Base-by-base conservation (phyloP, 179 eudicot genomes). In the Gypsophila paniculata region DNA sequence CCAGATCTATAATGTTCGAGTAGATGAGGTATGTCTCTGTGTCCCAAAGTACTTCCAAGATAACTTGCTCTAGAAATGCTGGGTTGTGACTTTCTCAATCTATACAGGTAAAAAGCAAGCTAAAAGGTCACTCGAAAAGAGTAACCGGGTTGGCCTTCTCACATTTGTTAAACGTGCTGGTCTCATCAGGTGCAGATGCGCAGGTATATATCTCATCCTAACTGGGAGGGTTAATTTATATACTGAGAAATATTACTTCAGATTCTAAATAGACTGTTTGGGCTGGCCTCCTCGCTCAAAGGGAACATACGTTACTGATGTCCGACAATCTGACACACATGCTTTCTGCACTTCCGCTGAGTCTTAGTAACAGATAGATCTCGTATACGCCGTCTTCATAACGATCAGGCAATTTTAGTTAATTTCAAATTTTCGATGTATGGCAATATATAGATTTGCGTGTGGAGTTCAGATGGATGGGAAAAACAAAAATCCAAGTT, bases 101-200 rank as follows among this genome's bases (percentile, higher is more conserved):
- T 25, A 26, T 82, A 75, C 84, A 93, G 98, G 97, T 91, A 48
- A 91, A 91, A 86, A 88, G 93, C 88, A 91, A 86, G 85, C 86
- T 93, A 34, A 89, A 89, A 82, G 98, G 98, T 61, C 98, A 93
- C 83, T 83, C 86, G n/a, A 93, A 89, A 68, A 89, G 90, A 81
- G 80, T 93, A 19, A 93, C 97, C 42, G 98, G 98, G 55, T 91
- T 93, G 73, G 98, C 98, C 70, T 93, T 91, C 74, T 93, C 98
- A 12, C 83, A 86, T 82, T 85, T 77, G 53, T 79, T 86, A 39
- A 86, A 88, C 70, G 91, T 89, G 72, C 85, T 93, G 62, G 90
- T 93, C 73, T 91, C 98, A 66, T 89, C 96, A 8, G 98, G 98
- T 51, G 97, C 97, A 15, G 98, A 93, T 89, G 82, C 97, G 62